These are phyloP conservation scores for Collybiopsis confluens DNA, from an alignment of 768 basidiomycete species.

Conservation along the genomic window DNA sequence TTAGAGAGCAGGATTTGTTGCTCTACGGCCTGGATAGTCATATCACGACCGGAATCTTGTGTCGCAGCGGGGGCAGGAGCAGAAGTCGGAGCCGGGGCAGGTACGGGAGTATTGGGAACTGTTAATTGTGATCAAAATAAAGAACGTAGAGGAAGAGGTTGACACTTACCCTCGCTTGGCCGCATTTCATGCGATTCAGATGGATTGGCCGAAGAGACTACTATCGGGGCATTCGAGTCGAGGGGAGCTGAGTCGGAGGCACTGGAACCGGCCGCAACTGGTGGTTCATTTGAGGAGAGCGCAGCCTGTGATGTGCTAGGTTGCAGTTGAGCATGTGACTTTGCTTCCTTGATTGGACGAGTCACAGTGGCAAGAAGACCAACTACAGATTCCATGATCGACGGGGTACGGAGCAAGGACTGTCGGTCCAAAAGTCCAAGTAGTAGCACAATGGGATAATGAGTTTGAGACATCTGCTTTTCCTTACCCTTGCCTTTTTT, in stretches of 20 bases:
- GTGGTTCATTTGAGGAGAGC: conserved; percentile 11
- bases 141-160: background rate
- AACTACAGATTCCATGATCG: conserved; percentile 92
- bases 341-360: conserved; percentile 63
- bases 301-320: background rate
- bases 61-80: conserved; percentile 5
- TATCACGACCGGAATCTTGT: conserved; percentile 2
- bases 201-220: background rate
- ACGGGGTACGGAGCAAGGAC: conserved; percentile 78
- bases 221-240: background rate
- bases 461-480: conserved; percentile 71
- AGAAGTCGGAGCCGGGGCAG: conserved; percentile 7
- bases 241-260: background rate
- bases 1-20: conserved; percentile 55
- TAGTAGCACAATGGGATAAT: conserved; percentile 88
- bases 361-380: conserved; percentile 85
- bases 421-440: conserved; percentile 86
- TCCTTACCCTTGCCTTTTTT: conserved; percentile 98
- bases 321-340: conserved; percentile 16
- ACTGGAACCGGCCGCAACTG: conserved; percentile 8
- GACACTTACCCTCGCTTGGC: background rate
- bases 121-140: background rate
- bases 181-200: background rate
- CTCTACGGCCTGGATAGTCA: conserved; percentile 34
- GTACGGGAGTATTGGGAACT: background rate